Evolutionary conservation across 23 red algal genomes (phyloP), one percentile per base, ranked within the genome.

Genomic region (Gracilaria domingensis): DNA sequence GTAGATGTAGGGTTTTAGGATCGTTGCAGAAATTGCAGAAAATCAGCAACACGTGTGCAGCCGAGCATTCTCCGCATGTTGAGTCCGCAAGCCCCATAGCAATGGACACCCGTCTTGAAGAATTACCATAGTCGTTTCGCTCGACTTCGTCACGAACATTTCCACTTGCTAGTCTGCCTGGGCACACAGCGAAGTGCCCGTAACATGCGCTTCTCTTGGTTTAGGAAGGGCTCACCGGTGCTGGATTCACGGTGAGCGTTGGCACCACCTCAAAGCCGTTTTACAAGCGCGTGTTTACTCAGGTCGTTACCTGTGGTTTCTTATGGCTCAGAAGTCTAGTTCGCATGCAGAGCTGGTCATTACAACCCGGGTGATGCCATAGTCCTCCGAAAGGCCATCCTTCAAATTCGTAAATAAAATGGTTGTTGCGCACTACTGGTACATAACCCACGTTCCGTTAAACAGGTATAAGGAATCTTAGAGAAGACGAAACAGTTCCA

Each of bases 1-100:
- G 30, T 69, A 32, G 28, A 4, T 69, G 64, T 69, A 69, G 64
- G 64, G 64, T 69, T 69, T 69, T 69, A 37, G 30, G 64, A 37
- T 69, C 32, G 64, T 18, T 25, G 30, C 64, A 69, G 33, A 69
- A 69, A 69, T 17, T 69, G 32, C 64, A 3, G 32, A 69, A 62
- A 69, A 36, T 32, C 64, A 34, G 38, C 30, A 69, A 69, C 64
- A 69, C 64, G 64, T 69, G 64, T 69, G 64, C 64, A 69, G 4
- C 16, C 32, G 32, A 34, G 4, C 8, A 37, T 36, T 69, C 14
- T 69, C n/a, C n/a, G n/a, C n/a, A n/a, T n/a, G n/a, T n/a, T n/a
- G n/a, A n/a, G n/a, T n/a, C n/a, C n/a, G n/a, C n/a, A n/a, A n/a
- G n/a, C n/a, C n/a, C n/a, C n/a, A n/a, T n/a, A n/a, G n/a, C n/a